phyloP scores from a whole-genome alignment of 768 basidiomycete genomes.

The Leccinum imitatum region DNA sequence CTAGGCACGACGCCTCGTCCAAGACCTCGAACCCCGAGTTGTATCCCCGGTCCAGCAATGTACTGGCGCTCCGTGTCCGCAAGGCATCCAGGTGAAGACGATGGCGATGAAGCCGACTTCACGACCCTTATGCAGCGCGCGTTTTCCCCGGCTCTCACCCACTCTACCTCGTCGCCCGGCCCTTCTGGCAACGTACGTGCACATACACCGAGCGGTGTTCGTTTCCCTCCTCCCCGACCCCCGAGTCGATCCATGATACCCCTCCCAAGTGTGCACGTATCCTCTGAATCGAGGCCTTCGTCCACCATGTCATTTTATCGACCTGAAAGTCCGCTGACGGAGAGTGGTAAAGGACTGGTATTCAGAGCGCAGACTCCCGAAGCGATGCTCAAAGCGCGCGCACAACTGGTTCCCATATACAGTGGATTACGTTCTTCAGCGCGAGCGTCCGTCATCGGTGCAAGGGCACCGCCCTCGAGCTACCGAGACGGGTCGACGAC shows the following conservation, averaged over 20 bases:
- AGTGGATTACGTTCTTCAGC: conserved; percentile 41
- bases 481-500: conserved; percentile 59
- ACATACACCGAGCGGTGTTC: conserved; percentile 41
- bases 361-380: conserved; percentile 72
- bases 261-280: conserved; percentile 69
- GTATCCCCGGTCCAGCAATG: conserved; percentile 66
- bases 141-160: conserved; percentile 56
- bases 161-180: conserved; percentile 46
- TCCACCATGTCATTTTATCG: conserved; percentile 70
- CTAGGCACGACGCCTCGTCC: conserved; percentile 54
- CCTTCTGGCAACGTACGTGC: conserved; percentile 25
- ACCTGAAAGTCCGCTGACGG: conserved; percentile 51
- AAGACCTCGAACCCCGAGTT: conserved; percentile 76
- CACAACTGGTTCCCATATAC: conserved; percentile 57
- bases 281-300: conserved; percentile 66
- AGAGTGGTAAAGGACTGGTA: conserved; percentile 33
- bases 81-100: conserved; percentile 45
- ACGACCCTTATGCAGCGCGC: conserved; percentile 55
- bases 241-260: conserved; percentile 86
- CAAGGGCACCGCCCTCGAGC: conserved; percentile 69
- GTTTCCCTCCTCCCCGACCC: conserved; percentile 61
- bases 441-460: conserved; percentile 37
- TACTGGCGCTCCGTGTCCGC: conserved; percentile 50
- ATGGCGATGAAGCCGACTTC: conserved; percentile 44
- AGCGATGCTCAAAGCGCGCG: conserved; percentile 54